phyloP scores from a whole-genome alignment of 768 basidiomycete species.

The Naganishia antarctica region DNA sequence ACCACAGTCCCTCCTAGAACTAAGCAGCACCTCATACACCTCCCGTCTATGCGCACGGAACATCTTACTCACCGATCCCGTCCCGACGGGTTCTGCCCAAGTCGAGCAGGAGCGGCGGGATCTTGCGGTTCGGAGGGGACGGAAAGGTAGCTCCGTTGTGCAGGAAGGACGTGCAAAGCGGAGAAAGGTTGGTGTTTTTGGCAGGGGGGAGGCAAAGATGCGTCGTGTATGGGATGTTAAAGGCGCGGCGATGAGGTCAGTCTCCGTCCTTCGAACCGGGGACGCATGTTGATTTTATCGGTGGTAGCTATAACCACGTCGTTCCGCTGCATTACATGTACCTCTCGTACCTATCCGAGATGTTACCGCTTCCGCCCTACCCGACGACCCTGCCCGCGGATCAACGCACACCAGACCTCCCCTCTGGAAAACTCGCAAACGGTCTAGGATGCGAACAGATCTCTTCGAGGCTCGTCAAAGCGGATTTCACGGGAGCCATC shows the following conservation, averaged over 20 bases:
- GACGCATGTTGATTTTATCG: background rate
- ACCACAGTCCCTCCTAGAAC: slow-evolving; percentile 28
- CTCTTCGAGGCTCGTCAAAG: slow-evolving; percentile 40
- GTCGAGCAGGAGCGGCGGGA: slow-evolving; percentile 24
- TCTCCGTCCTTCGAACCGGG: too few species aligned
- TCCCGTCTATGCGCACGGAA: slow-evolving; percentile 37
- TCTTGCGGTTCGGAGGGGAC: slow-evolving; percentile 31
- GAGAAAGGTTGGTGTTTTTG: slow-evolving; percentile 30
- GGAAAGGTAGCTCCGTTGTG: slow-evolving; percentile 28
- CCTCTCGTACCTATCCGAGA: slow-evolving; percentile 35
- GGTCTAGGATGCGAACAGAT: slow-evolving; percentile 31
- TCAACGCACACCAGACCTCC: background rate
- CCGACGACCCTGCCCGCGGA: slow-evolving; percentile 20
- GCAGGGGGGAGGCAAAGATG: slow-evolving; percentile 19
- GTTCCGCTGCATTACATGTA: slow-evolving; percentile 41
- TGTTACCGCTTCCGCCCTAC: slow-evolving; percentile 33
- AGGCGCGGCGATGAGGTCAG: slow-evolving; percentile 32
- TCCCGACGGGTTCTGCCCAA: background rate
- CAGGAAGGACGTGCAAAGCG: slow-evolving; percentile 30
- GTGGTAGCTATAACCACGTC: slow-evolving; percentile 36
- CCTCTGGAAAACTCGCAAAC: slow-evolving; percentile 12
- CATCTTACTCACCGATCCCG: slow-evolving; percentile 29
- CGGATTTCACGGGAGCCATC: slow-evolving; percentile 43
- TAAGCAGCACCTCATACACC: slow-evolving; percentile 34
- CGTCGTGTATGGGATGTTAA: slow-evolving; percentile 10